Percentiles rank a stretch among this genome's conserved stretches.
Conservation (phyloP, 2,329 filamentous ascomycete genomes). For the Didymella sp. region DNA sequence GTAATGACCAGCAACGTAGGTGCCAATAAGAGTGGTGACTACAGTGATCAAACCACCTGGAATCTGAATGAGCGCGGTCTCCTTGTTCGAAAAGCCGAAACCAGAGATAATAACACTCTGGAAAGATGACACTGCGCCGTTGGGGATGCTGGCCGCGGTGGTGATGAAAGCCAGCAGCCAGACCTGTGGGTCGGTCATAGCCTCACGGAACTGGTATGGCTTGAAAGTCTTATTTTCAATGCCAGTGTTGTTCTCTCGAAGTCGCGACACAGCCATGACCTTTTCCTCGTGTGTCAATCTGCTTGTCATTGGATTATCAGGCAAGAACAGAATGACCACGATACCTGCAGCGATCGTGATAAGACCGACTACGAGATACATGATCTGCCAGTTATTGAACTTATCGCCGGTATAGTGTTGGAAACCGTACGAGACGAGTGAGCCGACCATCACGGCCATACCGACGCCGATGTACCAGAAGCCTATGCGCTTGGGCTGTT, state of each 20-base stretch:
- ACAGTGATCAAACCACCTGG: slow-evolving; percentile 35
- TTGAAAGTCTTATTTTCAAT: slow-evolving; percentile 60
- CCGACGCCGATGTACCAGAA: slow-evolving; percentile 58
- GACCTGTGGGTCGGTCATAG: slow-evolving; percentile 54
- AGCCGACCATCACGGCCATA: slow-evolving; percentile 62
- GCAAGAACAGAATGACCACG: slow-evolving; percentile 60
- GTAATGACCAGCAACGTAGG: slow-evolving; percentile 33
- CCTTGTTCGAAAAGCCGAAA: slow-evolving; percentile 43
- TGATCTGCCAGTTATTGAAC: slow-evolving; percentile 68
- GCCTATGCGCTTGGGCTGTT: slow-evolving; percentile 64
- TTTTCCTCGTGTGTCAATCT: slow-evolving; percentile 29
- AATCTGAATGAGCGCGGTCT: slow-evolving; percentile 40
- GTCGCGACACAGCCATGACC: slow-evolving; percentile 47
- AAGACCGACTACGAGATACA: slow-evolving; percentile 66
- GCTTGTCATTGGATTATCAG: slow-evolving; percentile 52
- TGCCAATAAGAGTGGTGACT: slow-evolving; percentile 33
- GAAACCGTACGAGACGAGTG: slow-evolving; percentile 65
- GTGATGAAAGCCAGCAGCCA: slow-evolving; percentile 47
- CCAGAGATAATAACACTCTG: slow-evolving; percentile 24
- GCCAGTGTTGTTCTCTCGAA: slow-evolving; percentile 58
- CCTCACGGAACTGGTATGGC: slow-evolving; percentile 53
- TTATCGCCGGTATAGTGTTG: slow-evolving; percentile 59
- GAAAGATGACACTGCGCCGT: slow-evolving; percentile 49
- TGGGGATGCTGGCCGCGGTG: slow-evolving; percentile 43
- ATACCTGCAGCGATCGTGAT: slow-evolving; percentile 46